Conservation (phyloP, 2,329 filamentous ascomycete genomes). For the Phoma sp. region DNA sequence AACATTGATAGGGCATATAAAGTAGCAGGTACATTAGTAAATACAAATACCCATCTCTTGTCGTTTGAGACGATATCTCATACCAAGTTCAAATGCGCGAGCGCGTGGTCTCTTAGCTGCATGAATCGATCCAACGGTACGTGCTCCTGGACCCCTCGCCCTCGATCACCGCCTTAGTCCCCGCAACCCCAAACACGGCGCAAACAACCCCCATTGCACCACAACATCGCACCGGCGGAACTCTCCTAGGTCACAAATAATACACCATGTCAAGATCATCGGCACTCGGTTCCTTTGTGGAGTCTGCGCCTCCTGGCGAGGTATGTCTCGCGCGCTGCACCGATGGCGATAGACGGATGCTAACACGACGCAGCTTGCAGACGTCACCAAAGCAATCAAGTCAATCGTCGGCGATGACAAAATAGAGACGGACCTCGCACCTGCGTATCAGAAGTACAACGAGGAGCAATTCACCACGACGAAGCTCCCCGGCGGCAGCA, state of each 20-base stretch:
- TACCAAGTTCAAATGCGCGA: not conserved
- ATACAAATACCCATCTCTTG: not conserved
- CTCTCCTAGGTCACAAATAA: not conserved
- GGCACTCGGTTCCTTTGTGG: constrained; percentile 76
- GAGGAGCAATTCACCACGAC: constrained; percentile 90
- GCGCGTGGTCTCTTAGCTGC: not conserved
- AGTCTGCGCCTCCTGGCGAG: constrained; percentile 95
- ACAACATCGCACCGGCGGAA: constrained; percentile 1
- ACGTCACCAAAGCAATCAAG: constrained; percentile 94
- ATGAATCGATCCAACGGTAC: not conserved
- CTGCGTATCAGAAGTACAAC: constrained; percentile 93
- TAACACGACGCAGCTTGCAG: constrained; percentile 69
- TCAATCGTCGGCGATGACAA: constrained; percentile 73
- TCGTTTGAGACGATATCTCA: too few species aligned
- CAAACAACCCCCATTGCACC: constrained; percentile 14
- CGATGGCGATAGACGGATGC: constrained; percentile 4
- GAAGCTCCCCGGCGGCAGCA: constrained; percentile 85
- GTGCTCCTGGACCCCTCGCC: constrained; percentile 27
- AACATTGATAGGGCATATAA: constrained; percentile 6
- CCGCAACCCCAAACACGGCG: constrained; percentile 20
- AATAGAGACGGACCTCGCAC: constrained; percentile 73
- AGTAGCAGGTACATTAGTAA: not conserved
- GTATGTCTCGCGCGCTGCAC: constrained; percentile 57
- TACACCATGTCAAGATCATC: constrained; percentile 43
- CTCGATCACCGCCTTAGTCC: constrained; percentile 28